These are phyloP conservation scores for Scedosporium minutisporum DNA, from an alignment of 2,329 filamentous ascomycete genomes.

Conservation along the genomic window DNA sequence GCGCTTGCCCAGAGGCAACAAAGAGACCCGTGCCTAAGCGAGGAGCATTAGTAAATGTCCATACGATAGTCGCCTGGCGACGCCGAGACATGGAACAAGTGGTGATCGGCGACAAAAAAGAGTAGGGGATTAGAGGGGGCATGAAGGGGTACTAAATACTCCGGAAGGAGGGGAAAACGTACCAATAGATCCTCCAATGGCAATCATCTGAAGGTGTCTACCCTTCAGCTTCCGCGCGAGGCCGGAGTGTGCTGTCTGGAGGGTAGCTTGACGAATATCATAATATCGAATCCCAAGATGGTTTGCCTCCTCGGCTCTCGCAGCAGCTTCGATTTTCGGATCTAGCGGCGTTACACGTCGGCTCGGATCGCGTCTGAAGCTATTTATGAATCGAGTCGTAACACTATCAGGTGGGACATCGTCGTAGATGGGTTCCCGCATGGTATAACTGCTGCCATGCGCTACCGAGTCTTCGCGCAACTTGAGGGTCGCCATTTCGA, in stretches of 20 bases:
- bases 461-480: slow-evolving; percentile 48
- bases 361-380: slow-evolving; percentile 53
- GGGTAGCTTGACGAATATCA: slow-evolving; percentile 47
- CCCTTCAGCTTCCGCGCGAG: slow-evolving; percentile 71
- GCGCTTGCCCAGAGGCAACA: slow-evolving; percentile 66
- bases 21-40: slow-evolving; percentile 67
- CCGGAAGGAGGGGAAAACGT: slow-evolving; percentile 12
- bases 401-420: slow-evolving; percentile 22
- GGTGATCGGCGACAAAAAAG: background rate
- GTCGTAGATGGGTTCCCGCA: slow-evolving; percentile 39
- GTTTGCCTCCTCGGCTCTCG: slow-evolving; percentile 22
- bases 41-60: slow-evolving; percentile 8
- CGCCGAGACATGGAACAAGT: background rate
- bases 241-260: slow-evolving; percentile 67
- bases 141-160: background rate
- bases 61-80: background rate
- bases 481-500: slow-evolving; percentile 31
- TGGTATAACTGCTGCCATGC: slow-evolving; percentile 39
- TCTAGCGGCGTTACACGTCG: slow-evolving; percentile 36
- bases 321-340: slow-evolving; percentile 17
- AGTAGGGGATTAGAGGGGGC: background rate
- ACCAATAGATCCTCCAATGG: slow-evolving; percentile 86
- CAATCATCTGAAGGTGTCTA: slow-evolving; percentile 93
- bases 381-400: slow-evolving; percentile 42
- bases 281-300: slow-evolving; percentile 36